Conservation (phyloP, 768 basidiomycete species). For the Crassisporium funariophilum region DNA sequence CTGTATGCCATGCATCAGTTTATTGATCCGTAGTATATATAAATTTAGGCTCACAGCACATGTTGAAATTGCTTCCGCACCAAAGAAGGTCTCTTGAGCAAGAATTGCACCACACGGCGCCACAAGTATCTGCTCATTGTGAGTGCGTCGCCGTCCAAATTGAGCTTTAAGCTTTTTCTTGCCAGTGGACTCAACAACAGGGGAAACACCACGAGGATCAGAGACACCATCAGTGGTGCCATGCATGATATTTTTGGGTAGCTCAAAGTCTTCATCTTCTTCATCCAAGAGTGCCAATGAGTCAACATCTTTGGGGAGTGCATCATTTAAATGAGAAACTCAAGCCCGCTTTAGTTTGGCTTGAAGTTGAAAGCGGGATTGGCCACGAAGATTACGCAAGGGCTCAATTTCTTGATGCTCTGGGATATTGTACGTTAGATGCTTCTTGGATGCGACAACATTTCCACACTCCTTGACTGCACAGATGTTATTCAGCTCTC, state of each 20-base stretch:
- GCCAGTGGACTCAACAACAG: no score
- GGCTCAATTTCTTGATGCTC: constrained; percentile 9
- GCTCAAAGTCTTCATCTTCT: constrained; percentile 6
- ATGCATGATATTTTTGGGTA: not conserved
- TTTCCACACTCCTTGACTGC: not conserved
- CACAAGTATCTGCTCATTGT: constrained; percentile 15
- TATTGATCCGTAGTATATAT: not conserved
- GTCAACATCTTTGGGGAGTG: constrained; percentile 2
- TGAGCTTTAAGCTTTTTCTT: constrained; percentile 1
- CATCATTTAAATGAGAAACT: constrained; percentile 7
- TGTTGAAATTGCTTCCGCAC: constrained; percentile 7
- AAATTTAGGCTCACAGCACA: not conserved
- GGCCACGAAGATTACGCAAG: constrained; percentile 4
- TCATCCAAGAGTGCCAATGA: not conserved
- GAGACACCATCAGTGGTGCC: not conserved
- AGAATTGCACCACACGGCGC: constrained; percentile 13
- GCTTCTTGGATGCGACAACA: not conserved
- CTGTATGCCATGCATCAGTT: constrained; percentile 1
- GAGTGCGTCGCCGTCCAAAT: constrained; percentile 7
- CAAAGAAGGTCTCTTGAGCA: constrained; percentile 9
- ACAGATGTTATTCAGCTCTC: not conserved
- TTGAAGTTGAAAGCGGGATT: constrained; percentile 6
- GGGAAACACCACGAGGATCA: not conserved
- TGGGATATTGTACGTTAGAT: not conserved
- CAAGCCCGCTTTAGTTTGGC: not conserved